Evolutionary conservation across 2,329 filamentous ascomycete genomes (phyloP), one percentile per base, ranked within the genome.

Genomic region (Boeremia exigua): DNA sequence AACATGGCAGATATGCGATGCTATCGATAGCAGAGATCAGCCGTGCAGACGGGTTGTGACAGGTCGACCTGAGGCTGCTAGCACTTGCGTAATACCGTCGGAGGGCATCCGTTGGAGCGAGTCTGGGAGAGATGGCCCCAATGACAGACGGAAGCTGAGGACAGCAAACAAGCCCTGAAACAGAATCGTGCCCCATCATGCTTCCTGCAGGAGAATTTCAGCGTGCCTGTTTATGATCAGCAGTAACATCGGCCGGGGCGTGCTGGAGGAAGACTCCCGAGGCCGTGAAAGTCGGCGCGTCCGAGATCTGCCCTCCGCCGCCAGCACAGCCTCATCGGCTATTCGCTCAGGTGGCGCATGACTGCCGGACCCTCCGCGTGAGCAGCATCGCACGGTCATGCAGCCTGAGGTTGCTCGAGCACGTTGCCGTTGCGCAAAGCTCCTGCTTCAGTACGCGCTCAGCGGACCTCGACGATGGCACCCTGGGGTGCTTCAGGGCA

Each of bases 401-500:
- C 48, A 49, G 29, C 11, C 49, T 49, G 37, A 39, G 29, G 49
- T 54, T 56, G 63, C 63, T 55, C 58, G 59, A 54, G 48, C 58
- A 63, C 45, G 48, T 40, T 60, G 36, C 56, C 36, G 50, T 59
- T 42, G 54, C 45, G 43, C 53, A 48, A 14, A 33, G 12, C 23
- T 27, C 19, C 39, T 69, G 69, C 66, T 69, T 70, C 71, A 74
- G 71, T 66, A 75, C 55, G 71, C 72, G 72, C 72, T 66, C 52
- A 46, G 52, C 66, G 63, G 67, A 70, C 71, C 69, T 71, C 64
- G 65, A 63, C 64, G 42, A 64, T 59, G 62, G 61, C 32, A 62
- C 54, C 56, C 12, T 59, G 57, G 48, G 56, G 54, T 53, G 56
- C 55, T 50, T 55, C 46, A 62, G 59, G 60, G 32, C 33, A 37